Base-by-base conservation (phyloP, 2,329 filamentous ascomycete species). In the Didymella pinodella region DNA sequence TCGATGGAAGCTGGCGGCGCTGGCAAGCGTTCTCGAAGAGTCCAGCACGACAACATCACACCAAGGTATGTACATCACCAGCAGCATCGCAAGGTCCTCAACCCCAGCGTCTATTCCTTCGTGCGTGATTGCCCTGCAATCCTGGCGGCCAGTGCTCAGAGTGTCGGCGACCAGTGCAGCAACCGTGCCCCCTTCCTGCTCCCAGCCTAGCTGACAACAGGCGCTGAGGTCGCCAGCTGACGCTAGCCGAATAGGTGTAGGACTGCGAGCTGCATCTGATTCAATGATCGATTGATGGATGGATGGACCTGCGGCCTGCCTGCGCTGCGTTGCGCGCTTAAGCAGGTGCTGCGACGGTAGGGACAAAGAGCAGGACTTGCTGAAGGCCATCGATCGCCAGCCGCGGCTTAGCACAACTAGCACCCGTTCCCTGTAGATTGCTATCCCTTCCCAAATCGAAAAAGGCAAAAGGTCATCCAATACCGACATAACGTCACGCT, bases 221-320 rank as follows among this genome's bases (percentile, higher is more conserved):
- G 65, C 65, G 63, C 60, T 65, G 61, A 65, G 64, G 41, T 46
- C 16, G 32, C 47, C 36, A 65, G 63, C 62, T 65, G 65, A 60
- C 63, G 64, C 69, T 73, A 75, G 64, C 66, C 66, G 57, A 68
- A 65, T 64, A 53, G 61, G 66, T 65, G 62, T 59, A 63, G 56
- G 60, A 66, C 46, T 61, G 66, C 64, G 61, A 67, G 66, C 65
- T 61, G 67, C 73, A 74, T 71, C 70, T 75, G 72, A 75, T 72
- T 60, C 65, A 65, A 38, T 61, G 64, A 65, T 48, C 62, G 61
- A 64, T 59, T 57, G 56, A 65, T 41, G 60, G 64, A 65, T 48
- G 61, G 61, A 64, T 59, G 57, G 56, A 36, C 47, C 47, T 26
- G 14, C 38, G 41, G 41, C 25, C 22, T 45, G 60, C 51, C 46